phyloP scores from a whole-genome alignment of 139 green algal genomes.

The Ettlia oleoabundans region DNA sequence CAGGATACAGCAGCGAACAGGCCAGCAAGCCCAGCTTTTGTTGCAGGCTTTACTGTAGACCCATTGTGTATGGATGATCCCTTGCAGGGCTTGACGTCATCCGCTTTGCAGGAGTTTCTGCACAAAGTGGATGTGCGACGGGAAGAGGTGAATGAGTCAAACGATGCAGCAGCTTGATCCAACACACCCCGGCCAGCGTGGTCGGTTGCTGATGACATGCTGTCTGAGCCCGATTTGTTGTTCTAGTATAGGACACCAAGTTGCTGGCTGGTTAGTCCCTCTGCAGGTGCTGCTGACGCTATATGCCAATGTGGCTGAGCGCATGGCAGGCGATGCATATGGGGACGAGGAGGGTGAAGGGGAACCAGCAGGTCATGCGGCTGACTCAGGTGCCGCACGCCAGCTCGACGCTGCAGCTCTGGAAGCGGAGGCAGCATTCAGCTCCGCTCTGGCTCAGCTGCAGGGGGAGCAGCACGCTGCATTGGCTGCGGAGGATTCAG shows the following conservation, averaged over 20 bases:
- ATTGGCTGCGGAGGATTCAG: neutral
- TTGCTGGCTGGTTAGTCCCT: neutral
- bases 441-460: neutral
- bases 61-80: neutral
- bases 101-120: conserved; percentile 17
- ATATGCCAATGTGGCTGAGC: conserved; percentile 28
- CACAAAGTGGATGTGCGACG: conserved; percentile 33
- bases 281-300: conserved; percentile 36
- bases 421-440: conserved; percentile 1
- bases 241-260: neutral
- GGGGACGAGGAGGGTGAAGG: neutral
- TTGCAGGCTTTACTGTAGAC: no score
- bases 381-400: neutral
- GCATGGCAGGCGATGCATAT: neutral
- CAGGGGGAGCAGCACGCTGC: neutral
- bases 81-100: conserved; percentile 6
- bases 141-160: conserved; percentile 41
- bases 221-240: no score
- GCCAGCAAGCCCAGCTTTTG: no score
- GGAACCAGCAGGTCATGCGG: neutral
- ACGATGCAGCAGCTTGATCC: no score
- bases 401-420: neutral
- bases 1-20: no score
- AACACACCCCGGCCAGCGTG: no score
- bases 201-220: no score